Conservation (phyloP, 1,284 basidiomycete genomes). For the Inonotus obliquus region DNA sequence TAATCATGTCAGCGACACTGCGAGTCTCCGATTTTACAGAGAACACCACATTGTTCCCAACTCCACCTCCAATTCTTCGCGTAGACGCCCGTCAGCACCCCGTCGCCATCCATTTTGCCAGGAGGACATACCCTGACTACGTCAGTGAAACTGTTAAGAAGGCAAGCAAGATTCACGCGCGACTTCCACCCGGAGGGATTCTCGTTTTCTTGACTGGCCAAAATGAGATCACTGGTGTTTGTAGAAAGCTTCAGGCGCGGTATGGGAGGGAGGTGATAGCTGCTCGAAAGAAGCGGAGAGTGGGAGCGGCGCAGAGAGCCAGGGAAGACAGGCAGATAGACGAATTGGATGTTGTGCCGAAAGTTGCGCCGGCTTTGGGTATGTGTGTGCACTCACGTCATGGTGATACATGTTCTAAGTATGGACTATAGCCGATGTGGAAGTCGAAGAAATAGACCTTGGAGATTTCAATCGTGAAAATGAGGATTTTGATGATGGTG, state of each 20-base stretch:
- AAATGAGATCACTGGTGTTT: conserved; percentile 66
- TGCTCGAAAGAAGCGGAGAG: conserved; percentile 40
- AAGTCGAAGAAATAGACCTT: conserved; percentile 81
- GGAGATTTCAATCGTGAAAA: conserved; percentile 39
- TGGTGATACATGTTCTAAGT: neutral
- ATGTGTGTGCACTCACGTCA: conserved; percentile 3
- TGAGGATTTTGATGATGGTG: conserved; percentile 57
- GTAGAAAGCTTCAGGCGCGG: conserved; percentile 69
- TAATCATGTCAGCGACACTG: conserved; percentile 99
- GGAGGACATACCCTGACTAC: conserved; percentile 85
- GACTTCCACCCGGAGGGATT: conserved; percentile 67
- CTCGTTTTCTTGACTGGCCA: conserved; percentile 79
- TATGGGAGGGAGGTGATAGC: conserved; percentile 70
- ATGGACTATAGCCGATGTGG: conserved; percentile 45
- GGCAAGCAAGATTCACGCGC: conserved; percentile 73
- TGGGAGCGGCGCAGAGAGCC: conserved; percentile 23
- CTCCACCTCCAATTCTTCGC: conserved; percentile 86
- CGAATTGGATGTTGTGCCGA: conserved; percentile 12
- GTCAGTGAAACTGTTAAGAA: conserved; percentile 90
- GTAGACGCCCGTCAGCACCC: conserved; percentile 92
- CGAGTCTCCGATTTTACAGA: conserved; percentile 91
- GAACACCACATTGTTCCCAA: conserved; percentile 79
- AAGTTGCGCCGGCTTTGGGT: conserved; percentile 49
- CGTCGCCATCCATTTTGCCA: conserved; percentile 92
- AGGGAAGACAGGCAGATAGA: conserved; percentile 22